Base-by-base conservation (phyloP, 345 rosid species). In the Eucalyptus erythrocorys region DNA sequence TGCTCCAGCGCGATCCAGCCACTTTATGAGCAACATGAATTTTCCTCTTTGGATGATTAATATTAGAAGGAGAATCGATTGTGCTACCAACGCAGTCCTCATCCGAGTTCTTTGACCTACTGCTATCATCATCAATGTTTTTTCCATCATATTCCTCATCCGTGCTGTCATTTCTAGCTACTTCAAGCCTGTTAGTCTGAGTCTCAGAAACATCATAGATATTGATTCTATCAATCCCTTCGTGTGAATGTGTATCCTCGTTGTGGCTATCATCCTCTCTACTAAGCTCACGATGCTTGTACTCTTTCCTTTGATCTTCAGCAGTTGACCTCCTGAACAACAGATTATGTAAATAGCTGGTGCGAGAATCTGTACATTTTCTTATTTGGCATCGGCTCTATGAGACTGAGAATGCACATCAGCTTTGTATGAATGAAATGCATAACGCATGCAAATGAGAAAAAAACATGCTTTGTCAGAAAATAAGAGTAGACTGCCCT, bases 291-390 rank as follows among this genome's bases (percentile, higher is more conserved):
- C n/a, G 61, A 55, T 88, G 93, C 87, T 88, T 90, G 55, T 22
- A 59, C 80, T 71, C 87, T 13, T 82, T 87, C 42, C 42, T 91
- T 87, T 88, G 91, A 88, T 88, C 92, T 64, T 92, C 92, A 47
- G 40, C 87, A 42, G 47, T 76, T 87, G 50, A 91, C 34, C 88
- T 88, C 88, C 98, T 96, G 93, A 92, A 90, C 68, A 61, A 87
- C 32, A 87, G 48, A 61, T 49, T 79, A 80, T 82, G 48, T 79
- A 87, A 82, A 89, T 82, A 87, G 79, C 85, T 80, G 71, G 86
- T 66, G 53, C 48, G 81, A 12, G 34, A 42, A 37, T 55, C 32
- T 51, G 5, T 48, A 79, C 81, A 24, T 48, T 34, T 30, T 24
- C 9, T 26, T 40, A 17, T 53, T 30, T 49, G 64, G 86, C 82